A percentile compares a stretch with the other conserved stretches of the same genome.
These are phyloP conservation scores for Pichia gijzeniarum DNA, from an alignment of 805 yeast species.

Conservation along the genomic window DNA sequence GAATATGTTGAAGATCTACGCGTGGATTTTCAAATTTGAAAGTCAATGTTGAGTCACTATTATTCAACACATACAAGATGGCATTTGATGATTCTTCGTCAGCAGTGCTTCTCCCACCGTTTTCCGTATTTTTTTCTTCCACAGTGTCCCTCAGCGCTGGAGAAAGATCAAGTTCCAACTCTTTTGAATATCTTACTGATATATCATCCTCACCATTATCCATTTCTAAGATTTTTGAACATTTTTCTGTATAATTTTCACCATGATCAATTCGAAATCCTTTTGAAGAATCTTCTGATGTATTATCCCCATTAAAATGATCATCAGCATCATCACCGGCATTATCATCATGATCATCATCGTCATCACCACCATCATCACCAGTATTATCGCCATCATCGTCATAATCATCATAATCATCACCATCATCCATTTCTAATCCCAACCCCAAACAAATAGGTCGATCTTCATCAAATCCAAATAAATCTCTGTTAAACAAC, in stretches of 20 bases:
- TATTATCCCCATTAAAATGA: background rate
- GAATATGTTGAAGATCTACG: constrained; percentile 1
- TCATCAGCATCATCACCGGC: constrained; percentile 2
- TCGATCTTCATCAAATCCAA: constrained; percentile 17
- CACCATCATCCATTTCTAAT: constrained; percentile 8
- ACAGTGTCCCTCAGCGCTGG: too few relatives aligned
- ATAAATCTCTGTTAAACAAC: constrained; percentile 32
- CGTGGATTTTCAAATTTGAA: background rate
- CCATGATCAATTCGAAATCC: too few relatives aligned
- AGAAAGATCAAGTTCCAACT: too few relatives aligned
- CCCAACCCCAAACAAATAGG: constrained; percentile 2
- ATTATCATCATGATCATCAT: constrained; percentile 1
- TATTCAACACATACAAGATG: constrained; percentile 6
- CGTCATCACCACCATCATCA: background rate
- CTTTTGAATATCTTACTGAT: too few relatives aligned
- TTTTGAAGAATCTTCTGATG: too few relatives aligned
- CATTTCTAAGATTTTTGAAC: too few relatives aligned
- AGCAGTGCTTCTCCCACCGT: background rate
- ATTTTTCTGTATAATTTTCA: too few relatives aligned
- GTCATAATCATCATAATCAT: background rate
- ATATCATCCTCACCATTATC: too few relatives aligned
- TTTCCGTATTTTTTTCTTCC: background rate
- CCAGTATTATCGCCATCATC: background rate
- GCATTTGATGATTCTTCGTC: background rate
- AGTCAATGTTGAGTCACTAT: background rate